Base-by-base conservation (phyloP, 2,329 filamentous ascomycete genomes). In the Macrophomina pseudophaseolina region DNA sequence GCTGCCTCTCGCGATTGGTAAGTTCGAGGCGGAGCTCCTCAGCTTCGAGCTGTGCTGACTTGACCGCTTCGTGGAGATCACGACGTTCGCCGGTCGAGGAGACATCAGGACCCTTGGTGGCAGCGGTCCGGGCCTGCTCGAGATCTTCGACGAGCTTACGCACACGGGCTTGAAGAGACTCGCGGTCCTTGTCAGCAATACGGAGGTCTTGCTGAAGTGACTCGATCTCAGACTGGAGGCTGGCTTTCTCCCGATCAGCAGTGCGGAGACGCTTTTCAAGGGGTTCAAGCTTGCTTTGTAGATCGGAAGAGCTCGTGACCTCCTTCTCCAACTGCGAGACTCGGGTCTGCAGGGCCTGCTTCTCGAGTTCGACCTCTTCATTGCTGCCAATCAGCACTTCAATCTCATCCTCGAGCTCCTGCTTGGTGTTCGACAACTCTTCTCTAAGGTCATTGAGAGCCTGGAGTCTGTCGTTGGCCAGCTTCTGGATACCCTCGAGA, bases 1-100 rank as follows among this genome's bases (percentile, higher is more conserved):
- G 42, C 40, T 66, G 18, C 54, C 70, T 53, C 67, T 73, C 71
- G 9, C 71, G 69, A 33, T 70, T 54, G 69, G 71, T 18, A 68
- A 72, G 67, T 72, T 75, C 14, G 72, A 70, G 9, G 69, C 70
- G 40, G 64, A 72, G 23, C 72, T 88, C 86, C 75, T 92, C 87
- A 49, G 85, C 81, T 72, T 90, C 86, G 12, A 87, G 81, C 75
- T 90, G 88, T 23, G 86, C 86, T 72, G 87, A 85, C 68, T 87
- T 87, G 32, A 89, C 81, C 76, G 87, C 83, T 63, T 84, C 81
- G 69, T 88, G 86, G 23, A 91, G 79, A 67, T 89, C 86, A 48
- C 84, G 82, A 51, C 86, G 84, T 72, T 88, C 86, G 65, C 85
- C 85, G 56, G 80, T 79, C 11, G 80, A 80, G 40, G 84, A 82